These are phyloP conservation scores for Thelephora aurantiotincta DNA, from an alignment of 768 basidiomycete genomes.

Conservation along the genomic window DNA sequence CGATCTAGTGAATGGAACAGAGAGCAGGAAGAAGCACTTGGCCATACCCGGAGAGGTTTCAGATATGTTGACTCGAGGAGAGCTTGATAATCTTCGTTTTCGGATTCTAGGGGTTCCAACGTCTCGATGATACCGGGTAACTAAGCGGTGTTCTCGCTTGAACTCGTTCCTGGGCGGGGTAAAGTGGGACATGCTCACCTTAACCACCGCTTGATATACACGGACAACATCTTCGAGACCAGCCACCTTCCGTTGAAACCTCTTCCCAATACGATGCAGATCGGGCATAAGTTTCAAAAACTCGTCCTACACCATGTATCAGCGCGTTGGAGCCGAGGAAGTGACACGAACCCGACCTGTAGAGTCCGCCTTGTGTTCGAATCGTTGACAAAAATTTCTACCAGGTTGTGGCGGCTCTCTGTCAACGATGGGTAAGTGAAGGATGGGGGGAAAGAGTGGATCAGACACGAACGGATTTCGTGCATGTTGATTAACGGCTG, in stretches of 20 bases:
- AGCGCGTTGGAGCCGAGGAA: neutral
- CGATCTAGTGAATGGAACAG: neutral
- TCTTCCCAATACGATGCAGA: constrained; percentile 80
- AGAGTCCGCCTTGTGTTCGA: constrained; percentile 53
- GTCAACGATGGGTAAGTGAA: neutral
- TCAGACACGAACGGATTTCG: constrained; percentile 50
- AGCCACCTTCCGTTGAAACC: constrained; percentile 75
- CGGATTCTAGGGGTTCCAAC: constrained; percentile 36
- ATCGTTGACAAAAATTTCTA: constrained; percentile 78
- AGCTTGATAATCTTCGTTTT: constrained; percentile 29
- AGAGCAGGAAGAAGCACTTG: neutral
- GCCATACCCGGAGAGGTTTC: constrained; percentile 38
- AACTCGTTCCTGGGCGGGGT: neutral
- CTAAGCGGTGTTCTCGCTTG: constrained; percentile 20
- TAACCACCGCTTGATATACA: constrained; percentile 84
- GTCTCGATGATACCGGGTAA: constrained; percentile 60
- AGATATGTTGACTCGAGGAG: constrained; percentile 64
- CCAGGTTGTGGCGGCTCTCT: constrained; percentile 82
- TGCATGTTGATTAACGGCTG: constrained; percentile 92
- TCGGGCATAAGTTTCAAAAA: constrained; percentile 89
- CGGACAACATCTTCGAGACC: constrained; percentile 91
- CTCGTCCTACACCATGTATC: constrained; percentile 37
- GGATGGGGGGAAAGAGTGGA: neutral
- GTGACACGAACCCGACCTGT: constrained; percentile 35
- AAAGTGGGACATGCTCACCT: constrained; percentile 28